Evolutionary conservation across 352 stramenopile species (phyloP).

Genomic region (Pythium monospermum): DNA sequence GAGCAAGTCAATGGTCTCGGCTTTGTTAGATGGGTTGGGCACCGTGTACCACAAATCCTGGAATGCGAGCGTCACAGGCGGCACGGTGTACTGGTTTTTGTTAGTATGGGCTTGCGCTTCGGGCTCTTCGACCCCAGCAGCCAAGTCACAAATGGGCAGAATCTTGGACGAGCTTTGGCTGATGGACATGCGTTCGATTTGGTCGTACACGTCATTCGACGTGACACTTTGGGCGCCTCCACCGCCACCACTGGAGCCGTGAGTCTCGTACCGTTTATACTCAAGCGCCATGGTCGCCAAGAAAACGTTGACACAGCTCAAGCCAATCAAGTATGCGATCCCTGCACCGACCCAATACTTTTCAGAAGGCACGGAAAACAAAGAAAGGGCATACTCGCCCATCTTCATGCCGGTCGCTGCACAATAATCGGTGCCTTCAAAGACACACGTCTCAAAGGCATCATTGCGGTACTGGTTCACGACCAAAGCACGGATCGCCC

Average conservation of each 20-base stretch:
- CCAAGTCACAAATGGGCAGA: background rate
- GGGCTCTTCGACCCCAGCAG: background rate
- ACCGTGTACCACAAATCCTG: conserved; percentile 29
- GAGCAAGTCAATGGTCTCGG: conserved; percentile 26
- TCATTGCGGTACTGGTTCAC: conserved; percentile 39
- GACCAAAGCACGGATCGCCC: conserved; percentile 30
- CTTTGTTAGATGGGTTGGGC: conserved; percentile 5
- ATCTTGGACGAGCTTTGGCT: conserved; percentile 8
- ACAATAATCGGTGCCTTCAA: conserved; percentile 37
- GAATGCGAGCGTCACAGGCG: conserved; percentile 27
- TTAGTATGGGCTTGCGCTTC: background rate
- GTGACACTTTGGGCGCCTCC: conserved; percentile 12
- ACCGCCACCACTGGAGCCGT: too few species aligned
- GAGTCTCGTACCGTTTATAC: conserved; percentile 22
- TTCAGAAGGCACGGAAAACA: conserved; percentile 27
- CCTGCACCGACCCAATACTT: conserved; percentile 17
- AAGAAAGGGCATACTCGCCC: conserved; percentile 30
- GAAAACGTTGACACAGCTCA: conserved; percentile 7
- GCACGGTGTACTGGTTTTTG: conserved; percentile 7
- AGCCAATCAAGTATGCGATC: conserved; percentile 11
- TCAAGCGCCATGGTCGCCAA: conserved; percentile 15
- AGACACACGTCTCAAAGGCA: conserved; percentile 28
- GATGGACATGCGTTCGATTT: conserved; percentile 16
- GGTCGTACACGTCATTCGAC: conserved; percentile 12
- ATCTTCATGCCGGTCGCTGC: conserved; percentile 19